phyloP scores from a whole-genome alignment of 2,329 filamentous ascomycete species.

The Sclerotinia minor region DNA sequence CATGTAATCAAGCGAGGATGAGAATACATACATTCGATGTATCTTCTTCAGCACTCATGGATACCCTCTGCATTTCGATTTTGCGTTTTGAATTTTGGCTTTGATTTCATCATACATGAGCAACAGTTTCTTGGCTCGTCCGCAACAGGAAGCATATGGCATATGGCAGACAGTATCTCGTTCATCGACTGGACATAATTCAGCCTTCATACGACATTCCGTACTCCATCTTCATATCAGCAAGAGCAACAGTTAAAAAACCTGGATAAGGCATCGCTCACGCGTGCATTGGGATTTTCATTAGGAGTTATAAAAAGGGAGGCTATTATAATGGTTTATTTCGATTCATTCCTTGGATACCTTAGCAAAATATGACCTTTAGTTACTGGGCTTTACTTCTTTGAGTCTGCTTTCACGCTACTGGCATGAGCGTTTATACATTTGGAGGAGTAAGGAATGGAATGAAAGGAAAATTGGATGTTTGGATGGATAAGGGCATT shows the following conservation, averaged over 20 bases:
- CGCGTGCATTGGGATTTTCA: constrained; percentile 14
- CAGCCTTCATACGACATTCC: neutral
- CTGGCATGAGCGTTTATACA: constrained; percentile 18
- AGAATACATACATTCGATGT: neutral
- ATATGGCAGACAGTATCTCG: constrained; percentile 3
- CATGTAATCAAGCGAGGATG: neutral
- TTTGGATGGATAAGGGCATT: neutral
- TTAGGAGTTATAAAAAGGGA: constrained; percentile 19
- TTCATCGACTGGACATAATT: neutral
- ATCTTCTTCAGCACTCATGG: neutral
- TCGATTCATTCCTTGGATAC: constrained; percentile 13
- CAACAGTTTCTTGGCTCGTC: neutral
- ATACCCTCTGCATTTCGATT: constrained; percentile 4
- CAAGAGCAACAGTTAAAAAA: neutral
- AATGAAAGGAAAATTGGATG: neutral
- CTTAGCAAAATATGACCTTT: neutral
- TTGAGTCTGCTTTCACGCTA: constrained; percentile 14
- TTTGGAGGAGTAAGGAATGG: neutral
- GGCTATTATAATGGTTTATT: constrained; percentile 12
- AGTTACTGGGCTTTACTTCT: constrained; percentile 15
- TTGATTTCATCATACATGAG: neutral
- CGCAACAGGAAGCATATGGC: neutral
- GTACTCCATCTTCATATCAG: neutral
- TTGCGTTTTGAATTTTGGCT: constrained; percentile 1
- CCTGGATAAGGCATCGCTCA: constrained; percentile 6